These are phyloP conservation scores for Fraxinus sp. DNA, from an alignment of 305 asterid genomes.

Conservation along the genomic window DNA sequence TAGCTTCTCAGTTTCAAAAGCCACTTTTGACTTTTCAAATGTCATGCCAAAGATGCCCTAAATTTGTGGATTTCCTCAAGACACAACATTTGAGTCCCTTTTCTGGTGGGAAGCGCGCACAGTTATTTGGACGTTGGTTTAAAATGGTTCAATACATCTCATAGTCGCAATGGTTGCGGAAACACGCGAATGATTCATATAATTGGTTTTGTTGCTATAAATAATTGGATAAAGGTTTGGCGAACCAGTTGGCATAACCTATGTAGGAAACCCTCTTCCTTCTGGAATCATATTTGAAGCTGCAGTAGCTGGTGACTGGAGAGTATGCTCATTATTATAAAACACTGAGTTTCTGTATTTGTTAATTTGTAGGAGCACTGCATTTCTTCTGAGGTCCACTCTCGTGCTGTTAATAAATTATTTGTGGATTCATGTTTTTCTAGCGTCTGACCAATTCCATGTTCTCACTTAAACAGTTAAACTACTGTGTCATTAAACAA, in stretches of 20 bases:
- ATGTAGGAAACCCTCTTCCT: background rate
- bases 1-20: background rate
- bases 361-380: background rate
- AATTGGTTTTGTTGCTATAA: background rate
- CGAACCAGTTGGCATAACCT: background rate
- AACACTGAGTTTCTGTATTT: background rate
- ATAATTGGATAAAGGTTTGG: background rate
- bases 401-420: background rate
- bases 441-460: background rate
- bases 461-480: constrained; percentile 10
- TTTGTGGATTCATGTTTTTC: background rate
- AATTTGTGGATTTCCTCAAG: background rate
- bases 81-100: constrained; percentile 1
- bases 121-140: background rate
- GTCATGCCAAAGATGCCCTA: background rate
- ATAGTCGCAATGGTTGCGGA: background rate
- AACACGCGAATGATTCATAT: background rate
- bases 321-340: background rate
- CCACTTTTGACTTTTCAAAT: background rate
- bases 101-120: background rate
- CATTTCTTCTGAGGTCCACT: background rate
- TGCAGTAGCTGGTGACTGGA: background rate
- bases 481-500: background rate
- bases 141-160: constrained; percentile 7
- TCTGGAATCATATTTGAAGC: background rate